Evolutionary conservation across 805 yeast species (phyloP), one percentile per base, ranked within the genome.

Genomic region (Ogataea methanolica): DNA sequence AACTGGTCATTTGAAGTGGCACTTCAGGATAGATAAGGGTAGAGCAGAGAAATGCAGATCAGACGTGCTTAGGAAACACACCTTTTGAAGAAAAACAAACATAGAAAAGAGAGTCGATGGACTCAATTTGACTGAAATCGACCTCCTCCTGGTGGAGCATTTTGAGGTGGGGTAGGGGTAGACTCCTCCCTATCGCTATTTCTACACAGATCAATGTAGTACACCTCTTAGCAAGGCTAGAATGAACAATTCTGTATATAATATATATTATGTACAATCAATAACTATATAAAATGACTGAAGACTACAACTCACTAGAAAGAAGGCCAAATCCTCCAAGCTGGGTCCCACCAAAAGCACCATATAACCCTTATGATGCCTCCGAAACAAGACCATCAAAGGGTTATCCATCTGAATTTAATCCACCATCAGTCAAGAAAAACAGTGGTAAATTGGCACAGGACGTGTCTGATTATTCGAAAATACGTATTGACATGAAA

Each of bases 281-380:
- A 3, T 11, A 26, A 9, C 11, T 26, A 3, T 2, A 26, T 11
- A 6, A 4, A 26, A 26, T 44, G 49, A 12, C 50, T n/a, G 19
- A 42, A 35, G 48, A 44, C 6, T 68, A 74, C 19, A 26, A 26
- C 12, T 26, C 31, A 26, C 51, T 76, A 41, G 78, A 80, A 40
- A 74, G 90, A 68, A 70, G 88, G 47, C 85, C 91, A 3, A 82
- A 85, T 56, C 91, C 94, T 2, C 76, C 77, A 6, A 90, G 89
- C 0, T 85, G 94, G 94, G 75, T 76, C 0, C 87, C 82, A 1
- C 96, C 96, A 9, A 79, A 75, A 52, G 92, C 91, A 1, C 94
- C 94, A 1, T 88, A 86, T 62, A 88, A 88, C 57, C 96, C 96
- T 6, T 88, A 82, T 59, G 96, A 88, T 60, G 85, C 91, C 0